phyloP scores from a whole-genome alignment of 768 basidiomycete species.

The Suillus fuscotomentosus region DNA sequence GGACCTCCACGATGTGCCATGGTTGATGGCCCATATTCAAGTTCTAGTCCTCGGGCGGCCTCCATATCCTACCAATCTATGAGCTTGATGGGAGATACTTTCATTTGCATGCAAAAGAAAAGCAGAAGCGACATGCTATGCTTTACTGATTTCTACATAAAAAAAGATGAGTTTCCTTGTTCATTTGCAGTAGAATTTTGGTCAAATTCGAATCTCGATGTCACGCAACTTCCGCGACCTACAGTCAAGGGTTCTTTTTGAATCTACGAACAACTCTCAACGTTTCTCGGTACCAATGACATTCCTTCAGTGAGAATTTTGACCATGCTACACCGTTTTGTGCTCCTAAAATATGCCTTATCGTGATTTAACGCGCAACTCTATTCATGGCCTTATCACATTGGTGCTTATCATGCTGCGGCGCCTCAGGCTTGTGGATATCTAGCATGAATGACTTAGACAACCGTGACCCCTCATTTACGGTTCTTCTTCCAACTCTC shows the following conservation, averaged over 20 bases:
- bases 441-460: background rate
- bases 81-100: background rate
- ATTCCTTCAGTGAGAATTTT: background rate
- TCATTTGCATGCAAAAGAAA: background rate
- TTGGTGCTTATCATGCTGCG: background rate
- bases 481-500: background rate
- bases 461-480: background rate
- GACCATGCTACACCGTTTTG: background rate
- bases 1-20: background rate
- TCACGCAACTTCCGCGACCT: background rate
- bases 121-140: background rate
- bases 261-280: background rate
- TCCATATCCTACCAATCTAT: background rate
- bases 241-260: background rate
- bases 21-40: background rate
- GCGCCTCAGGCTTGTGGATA: background rate
- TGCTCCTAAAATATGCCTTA: conserved; percentile 4
- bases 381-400: background rate
- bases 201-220: background rate
- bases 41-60: background rate
- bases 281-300: background rate
- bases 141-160: background rate
- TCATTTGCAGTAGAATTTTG: background rate
- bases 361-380: background rate
- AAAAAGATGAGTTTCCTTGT: background rate